phyloP scores from a whole-genome alignment of 768 basidiomycete genomes.

The Rhizopogon vinicolor region DNA sequence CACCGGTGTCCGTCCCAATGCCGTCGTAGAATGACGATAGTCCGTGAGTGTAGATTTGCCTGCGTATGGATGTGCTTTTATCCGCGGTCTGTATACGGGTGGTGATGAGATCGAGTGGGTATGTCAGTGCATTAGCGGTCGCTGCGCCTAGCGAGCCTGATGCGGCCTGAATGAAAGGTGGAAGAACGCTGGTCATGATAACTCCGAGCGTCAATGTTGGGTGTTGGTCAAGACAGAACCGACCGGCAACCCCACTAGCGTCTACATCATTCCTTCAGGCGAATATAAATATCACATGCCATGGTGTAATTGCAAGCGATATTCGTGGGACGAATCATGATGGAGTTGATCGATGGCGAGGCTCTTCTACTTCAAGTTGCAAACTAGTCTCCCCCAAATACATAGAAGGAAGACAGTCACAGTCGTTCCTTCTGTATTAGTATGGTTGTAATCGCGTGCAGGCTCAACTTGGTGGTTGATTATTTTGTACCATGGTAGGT shows the following conservation, averaged over 20 bases:
- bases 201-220: not conserved
- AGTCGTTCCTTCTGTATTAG: too few species aligned
- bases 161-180: slow-evolving; percentile 55
- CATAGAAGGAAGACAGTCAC: too few species aligned
- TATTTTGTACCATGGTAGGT: too few species aligned
- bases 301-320: too few species aligned
- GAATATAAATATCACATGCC: not conserved
- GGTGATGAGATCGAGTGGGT: slow-evolving; percentile 56
- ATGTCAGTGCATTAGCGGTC: slow-evolving; percentile 46
- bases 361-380: too few species aligned
- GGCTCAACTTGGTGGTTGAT: too few species aligned
- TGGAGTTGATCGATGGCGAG: too few species aligned
- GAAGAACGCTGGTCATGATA: slow-evolving; percentile 53
- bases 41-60: slow-evolving; percentile 35
- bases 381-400: too few species aligned
- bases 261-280: not conserved
- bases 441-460: too few species aligned
- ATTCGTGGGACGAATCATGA: too few species aligned
- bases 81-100: slow-evolving; percentile 39
- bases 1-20: slow-evolving; percentile 45
- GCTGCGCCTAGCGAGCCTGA: slow-evolving; percentile 55
- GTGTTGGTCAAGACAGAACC: not conserved
- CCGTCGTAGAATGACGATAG: slow-evolving; percentile 47
- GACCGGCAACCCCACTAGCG: not conserved
- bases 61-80: slow-evolving; percentile 3